phyloP scores from a whole-genome alignment of 1,139 yeast genomes.

The Meyerozyma smithsonii region DNA sequence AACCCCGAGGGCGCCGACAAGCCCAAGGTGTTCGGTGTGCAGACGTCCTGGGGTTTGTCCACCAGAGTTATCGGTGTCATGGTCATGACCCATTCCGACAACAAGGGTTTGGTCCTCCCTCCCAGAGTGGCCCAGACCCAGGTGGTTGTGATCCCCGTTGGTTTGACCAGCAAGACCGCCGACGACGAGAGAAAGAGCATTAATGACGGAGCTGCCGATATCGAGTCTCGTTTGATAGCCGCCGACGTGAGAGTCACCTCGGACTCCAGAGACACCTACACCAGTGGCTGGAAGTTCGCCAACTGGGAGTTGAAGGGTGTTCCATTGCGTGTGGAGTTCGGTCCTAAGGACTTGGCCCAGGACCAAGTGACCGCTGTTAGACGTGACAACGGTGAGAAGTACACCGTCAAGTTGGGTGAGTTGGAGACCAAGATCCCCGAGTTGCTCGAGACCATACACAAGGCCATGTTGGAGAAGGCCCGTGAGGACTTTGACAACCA shows the following conservation, averaged over 20 bases:
- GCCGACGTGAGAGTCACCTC: constrained; percentile 70
- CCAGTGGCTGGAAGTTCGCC: constrained; percentile 98
- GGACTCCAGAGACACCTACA: constrained; percentile 89
- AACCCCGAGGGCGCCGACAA: constrained; percentile 87
- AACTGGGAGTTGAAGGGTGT: constrained; percentile 97
- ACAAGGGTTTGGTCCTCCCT: constrained; percentile 96
- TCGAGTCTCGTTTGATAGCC: constrained; percentile 54
- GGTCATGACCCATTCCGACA: constrained; percentile 98
- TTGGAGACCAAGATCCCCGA: constrained; percentile 67
- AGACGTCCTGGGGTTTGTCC: constrained; percentile 98
- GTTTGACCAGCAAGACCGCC: constrained; percentile 82
- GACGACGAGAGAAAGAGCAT: constrained; percentile 70
- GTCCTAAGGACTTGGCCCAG: constrained; percentile 89
- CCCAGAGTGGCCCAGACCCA: constrained; percentile 95
- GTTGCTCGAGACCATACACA: constrained; percentile 76
- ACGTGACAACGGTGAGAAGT: constrained; percentile 83
- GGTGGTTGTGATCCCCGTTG: constrained; percentile 91
- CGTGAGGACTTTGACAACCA: constrained; percentile 79
- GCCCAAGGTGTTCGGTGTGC: constrained; percentile 85
- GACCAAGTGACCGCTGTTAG: constrained; percentile 82
- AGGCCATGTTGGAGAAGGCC: constrained; percentile 70
- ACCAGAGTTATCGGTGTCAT: constrained; percentile 98
- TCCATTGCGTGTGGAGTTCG: constrained; percentile 90
- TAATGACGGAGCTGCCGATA: constrained; percentile 60
- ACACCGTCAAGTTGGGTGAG: constrained; percentile 58